Evolutionary conservation across 768 basidiomycete genomes (phyloP), one percentile per base, ranked within the genome.

Genomic region (Leucosporidium yakuticum): DNA sequence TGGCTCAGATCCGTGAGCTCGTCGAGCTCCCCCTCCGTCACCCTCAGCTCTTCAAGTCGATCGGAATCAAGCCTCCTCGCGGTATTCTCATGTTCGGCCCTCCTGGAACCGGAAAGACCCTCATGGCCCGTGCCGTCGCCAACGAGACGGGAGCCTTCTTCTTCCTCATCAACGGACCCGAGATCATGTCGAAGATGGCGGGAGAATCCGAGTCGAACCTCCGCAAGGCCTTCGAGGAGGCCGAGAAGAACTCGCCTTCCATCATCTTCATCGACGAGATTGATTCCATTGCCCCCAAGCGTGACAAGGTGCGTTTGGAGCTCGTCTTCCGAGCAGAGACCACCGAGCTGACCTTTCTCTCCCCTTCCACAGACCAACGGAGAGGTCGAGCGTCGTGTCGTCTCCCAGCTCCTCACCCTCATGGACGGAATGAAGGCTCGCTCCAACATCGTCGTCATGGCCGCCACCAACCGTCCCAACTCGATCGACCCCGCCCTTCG

Each of bases 181-280:
- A 99, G 80, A 98, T 99, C 79, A 99, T 99, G 96, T 91, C 89
- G 75, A 98, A 99, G 84, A 99, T 99, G 96, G 96, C 96, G 62
- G 96, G 96, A 74, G 96, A 99, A 82, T 88, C 86, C 78, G 96
- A 99, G 79, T 92, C 90, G 77, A 99, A 99, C 80, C 82, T 99
- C 70, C 83, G 96, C 74, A 99, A 99, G 80, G 95, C 96, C 32
- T 98, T 98, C 78, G 96, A 98, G 80, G 96, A 99, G 82, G 95
- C 96, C 4, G 96, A 99, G 83, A 99, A 99, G 85, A 99, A 98
- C 82, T 93, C 91, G 1, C 96, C 96, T 29, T 89, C 96, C 44
- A 99, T 99, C 82, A 99, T 99, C 82, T 99, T 99, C 83, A 97
- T 97, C 77, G 96, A 99, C 80, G 96, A 98, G 65, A 90, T 99